Conservation (phyloP, 2,329 filamentous ascomycete genomes). For the Dothistroma pini region DNA sequence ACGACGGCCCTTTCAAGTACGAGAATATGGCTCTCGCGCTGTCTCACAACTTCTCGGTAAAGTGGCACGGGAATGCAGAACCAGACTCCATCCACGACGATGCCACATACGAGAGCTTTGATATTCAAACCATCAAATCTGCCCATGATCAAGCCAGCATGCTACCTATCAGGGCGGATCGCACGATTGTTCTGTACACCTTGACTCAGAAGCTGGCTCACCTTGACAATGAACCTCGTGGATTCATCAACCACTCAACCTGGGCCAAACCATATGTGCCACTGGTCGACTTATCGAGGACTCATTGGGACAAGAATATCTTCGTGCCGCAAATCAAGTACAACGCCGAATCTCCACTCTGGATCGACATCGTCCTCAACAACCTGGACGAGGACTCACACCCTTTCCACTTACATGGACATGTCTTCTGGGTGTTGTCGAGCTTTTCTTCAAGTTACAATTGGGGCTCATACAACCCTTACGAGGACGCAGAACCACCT, state of each 20-base stretch:
- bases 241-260: constrained; percentile 49
- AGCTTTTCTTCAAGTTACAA: constrained; percentile 22
- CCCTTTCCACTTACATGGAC: constrained; percentile 46
- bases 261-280: constrained; percentile 39
- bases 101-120: constrained; percentile 6
- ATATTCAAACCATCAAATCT: constrained; percentile 15
- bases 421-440: constrained; percentile 30
- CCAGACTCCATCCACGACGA: constrained; percentile 19
- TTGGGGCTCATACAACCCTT: constrained; percentile 27
- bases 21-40: constrained; percentile 42
- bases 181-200: constrained; percentile 46
- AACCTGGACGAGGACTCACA: constrained; percentile 51
- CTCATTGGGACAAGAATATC: constrained; percentile 44
- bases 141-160: constrained; percentile 19
- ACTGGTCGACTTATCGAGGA: constrained; percentile 35
- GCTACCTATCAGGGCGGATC: constrained; percentile 33
- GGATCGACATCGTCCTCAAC: constrained; percentile 50
- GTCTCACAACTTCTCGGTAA: constrained; percentile 36
- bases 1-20: constrained; percentile 43
- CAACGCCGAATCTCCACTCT: constrained; percentile 25
- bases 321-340: constrained; percentile 36
- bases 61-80: constrained; percentile 7
- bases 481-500: constrained; percentile 20
- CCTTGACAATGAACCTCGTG: constrained; percentile 43
- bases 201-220: constrained; percentile 45